Percentiles rank a stretch among this genome's conserved stretches.
Conservation (phyloP, 2,329 filamentous ascomycete species). For the Sphaerulina populicola region DNA sequence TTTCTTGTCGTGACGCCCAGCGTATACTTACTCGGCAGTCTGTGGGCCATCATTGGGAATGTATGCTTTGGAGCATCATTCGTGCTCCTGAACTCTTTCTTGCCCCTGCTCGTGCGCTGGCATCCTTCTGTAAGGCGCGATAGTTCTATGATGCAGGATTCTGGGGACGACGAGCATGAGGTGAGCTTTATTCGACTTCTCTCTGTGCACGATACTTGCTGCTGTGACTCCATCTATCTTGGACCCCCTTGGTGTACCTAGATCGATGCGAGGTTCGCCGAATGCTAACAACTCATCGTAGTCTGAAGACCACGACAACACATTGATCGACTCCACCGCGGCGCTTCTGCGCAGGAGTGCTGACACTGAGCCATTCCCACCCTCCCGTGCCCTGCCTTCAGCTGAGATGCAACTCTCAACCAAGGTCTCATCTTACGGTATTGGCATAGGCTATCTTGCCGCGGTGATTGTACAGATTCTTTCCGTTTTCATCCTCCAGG, state of each 20-base stretch:
- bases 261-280: not conserved
- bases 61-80: constrained; percentile 92
- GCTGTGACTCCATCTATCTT: not conserved
- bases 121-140: constrained; percentile 41
- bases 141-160: not conserved
- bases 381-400: constrained; percentile 40
- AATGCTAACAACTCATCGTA: not conserved
- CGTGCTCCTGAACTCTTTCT: constrained; percentile 88
- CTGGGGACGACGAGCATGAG: constrained; percentile 11
- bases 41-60: constrained; percentile 84
- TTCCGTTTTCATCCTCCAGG: constrained; percentile 66
- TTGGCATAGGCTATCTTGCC: constrained; percentile 87
- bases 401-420: constrained; percentile 74
- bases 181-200: constrained; percentile 9
- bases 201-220: not conserved
- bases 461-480: constrained; percentile 76
- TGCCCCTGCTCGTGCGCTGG: constrained; percentile 81
- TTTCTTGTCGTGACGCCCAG: constrained; percentile 71
- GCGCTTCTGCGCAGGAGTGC: constrained; percentile 14
- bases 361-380: constrained; percentile 28
- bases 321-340: constrained; percentile 12
- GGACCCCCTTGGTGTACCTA: not conserved
- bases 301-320: constrained; percentile 6
- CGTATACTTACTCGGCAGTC: constrained; percentile 69
- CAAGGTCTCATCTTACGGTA: constrained; percentile 81